Evolutionary conservation across 2,329 filamentous ascomycete genomes (phyloP), one percentile per base, ranked within the genome.

Genomic region (Neofusicoccum ribis): DNA sequence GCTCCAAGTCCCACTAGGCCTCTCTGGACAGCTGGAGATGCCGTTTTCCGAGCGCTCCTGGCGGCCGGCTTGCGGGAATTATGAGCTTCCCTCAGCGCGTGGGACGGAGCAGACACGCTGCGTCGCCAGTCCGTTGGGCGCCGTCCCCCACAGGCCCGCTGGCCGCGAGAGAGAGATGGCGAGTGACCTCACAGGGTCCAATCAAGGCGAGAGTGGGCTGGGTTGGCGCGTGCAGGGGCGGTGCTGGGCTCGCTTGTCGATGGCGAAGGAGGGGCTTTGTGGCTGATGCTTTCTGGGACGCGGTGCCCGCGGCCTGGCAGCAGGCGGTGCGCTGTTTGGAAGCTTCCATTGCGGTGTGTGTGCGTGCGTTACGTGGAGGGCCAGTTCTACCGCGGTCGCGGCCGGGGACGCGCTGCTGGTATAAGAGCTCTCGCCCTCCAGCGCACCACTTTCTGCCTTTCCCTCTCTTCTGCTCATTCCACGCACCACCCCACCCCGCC

Each of bases 281-380:
- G 56, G 56, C 56, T 60, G 56, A 47, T 43, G 39, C 20, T 41
- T 36, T 43, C 14, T 44, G 54, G 2, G 43, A 44, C 23, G 27
- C 56, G 56, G 56, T 43, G 43, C n/a, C 56, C 56, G 43, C 56
- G 56, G 56, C 12, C 17, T 52, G n/a, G 41, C n/a, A 23, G 37
- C 17, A 14, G 27, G 31, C 47, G 39, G 27, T 47, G 56, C 56
- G 56, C 23, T 46, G 56, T 60, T 47, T 47, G 43, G 12, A 31
- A 46, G 41, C 41, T 60, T 60, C 43, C 56, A 36, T 47, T 60
- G 56, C 56, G 41, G 56, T 60, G 56, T 60, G 56, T 17, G 56
- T 60, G 56, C 31, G 56, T 47, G 56, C 56, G 41, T 60, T 60
- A 47, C 56, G 56, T 47, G 56, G 41, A 60, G 43, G 31, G 17